phyloP scores from a whole-genome alignment of 164 flowering plant species.

The Nymphaea colorata region DNA sequence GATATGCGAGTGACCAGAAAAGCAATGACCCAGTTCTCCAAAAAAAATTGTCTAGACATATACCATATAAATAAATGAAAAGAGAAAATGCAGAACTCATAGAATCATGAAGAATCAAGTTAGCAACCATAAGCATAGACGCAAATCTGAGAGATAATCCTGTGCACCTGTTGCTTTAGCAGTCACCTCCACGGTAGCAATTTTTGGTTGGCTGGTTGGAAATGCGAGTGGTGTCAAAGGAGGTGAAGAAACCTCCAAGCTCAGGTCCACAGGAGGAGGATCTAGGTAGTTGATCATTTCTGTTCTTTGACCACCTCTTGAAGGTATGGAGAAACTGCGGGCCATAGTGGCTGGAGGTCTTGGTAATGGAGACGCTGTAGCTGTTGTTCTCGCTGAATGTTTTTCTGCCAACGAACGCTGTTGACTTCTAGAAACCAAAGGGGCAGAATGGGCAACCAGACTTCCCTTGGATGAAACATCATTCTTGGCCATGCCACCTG shows the following conservation, averaged over 20 bases:
- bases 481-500: constrained; percentile 15
- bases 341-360: constrained; percentile 51
- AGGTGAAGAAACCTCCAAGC: constrained; percentile 50
- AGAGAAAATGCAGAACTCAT: too few relatives aligned
- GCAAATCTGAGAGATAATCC: neutral
- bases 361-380: constrained; percentile 59
- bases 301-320: constrained; percentile 51
- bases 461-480: constrained; percentile 20
- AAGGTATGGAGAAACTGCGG: constrained; percentile 82
- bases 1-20: too few relatives aligned
- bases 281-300: constrained; percentile 34
- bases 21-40: too few relatives aligned
- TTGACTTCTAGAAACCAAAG: constrained; percentile 34
- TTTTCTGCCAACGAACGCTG: constrained; percentile 21
- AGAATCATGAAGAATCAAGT: neutral
- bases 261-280: constrained; percentile 21
- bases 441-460: constrained; percentile 49
- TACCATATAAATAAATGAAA: too few relatives aligned
- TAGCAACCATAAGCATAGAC: neutral
- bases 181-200: constrained; percentile 20
- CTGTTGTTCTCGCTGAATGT: constrained; percentile 14
- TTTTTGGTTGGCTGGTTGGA: constrained; percentile 19
- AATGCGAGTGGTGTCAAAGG: constrained; percentile 73
- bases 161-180: neutral
- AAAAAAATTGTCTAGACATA: too few relatives aligned